These are phyloP conservation scores for Aristolochia fimbriata DNA, from an alignment of 164 flowering plant species.

Conservation along the genomic window DNA sequence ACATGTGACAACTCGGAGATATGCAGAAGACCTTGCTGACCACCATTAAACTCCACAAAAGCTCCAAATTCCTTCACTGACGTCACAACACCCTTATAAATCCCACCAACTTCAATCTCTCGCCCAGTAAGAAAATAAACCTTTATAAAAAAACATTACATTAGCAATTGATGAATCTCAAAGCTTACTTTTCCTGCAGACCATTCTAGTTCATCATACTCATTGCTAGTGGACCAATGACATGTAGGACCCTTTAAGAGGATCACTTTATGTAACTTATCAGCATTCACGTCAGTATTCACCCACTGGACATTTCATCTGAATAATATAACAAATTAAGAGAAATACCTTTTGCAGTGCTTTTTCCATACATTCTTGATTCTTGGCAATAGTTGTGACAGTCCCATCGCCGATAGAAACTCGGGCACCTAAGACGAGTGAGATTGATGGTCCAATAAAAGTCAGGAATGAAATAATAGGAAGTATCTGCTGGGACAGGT, in stretches of 20 bases:
- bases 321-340: not conserved
- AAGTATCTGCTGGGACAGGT: not conserved
- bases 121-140: conserved; percentile 80
- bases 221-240: too few species aligned
- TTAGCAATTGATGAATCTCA: not conserved
- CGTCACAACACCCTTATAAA: conserved; percentile 72
- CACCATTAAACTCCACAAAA: conserved; percentile 95
- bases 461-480: not conserved
- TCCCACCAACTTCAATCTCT: conserved; percentile 80
- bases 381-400: conserved; percentile 75
- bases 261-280: too few species aligned
- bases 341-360: conserved; percentile 65
- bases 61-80: conserved; percentile 95
- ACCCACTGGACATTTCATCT: too few species aligned
- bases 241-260: too few species aligned
- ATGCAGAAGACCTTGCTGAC: conserved; percentile 93
- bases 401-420: conserved; percentile 71
- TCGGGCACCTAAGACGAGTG: conserved; percentile 49
- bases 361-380: conserved; percentile 68
- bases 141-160: conserved; percentile 23
- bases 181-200: too few species aligned
- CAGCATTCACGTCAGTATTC: too few species aligned
- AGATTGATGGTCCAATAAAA: not conserved
- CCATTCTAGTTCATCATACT: too few species aligned
- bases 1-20: conserved; percentile 92